Conservation (phyloP, 2,329 filamentous ascomycete genomes). For the Apiospora phragmitis region DNA sequence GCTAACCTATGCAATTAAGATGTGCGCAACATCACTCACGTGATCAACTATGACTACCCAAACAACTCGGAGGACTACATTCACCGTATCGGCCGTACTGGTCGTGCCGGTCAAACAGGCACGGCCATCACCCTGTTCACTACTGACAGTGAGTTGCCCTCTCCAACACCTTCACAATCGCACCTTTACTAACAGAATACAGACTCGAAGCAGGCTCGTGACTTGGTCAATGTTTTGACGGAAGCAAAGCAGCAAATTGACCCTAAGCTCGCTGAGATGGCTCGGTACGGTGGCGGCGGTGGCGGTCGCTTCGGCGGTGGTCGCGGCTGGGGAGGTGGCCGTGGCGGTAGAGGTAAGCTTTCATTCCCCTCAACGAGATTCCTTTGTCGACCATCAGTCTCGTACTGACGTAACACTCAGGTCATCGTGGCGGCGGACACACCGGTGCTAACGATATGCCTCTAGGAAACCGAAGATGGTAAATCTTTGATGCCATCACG, state of each 20-base stretch:
- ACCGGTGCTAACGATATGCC: conserved; percentile 44
- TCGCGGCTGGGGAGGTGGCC: conserved; percentile 64
- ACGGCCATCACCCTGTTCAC: conserved; percentile 99
- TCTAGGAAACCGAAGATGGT: conserved; percentile 36
- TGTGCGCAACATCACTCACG: conserved; percentile 99
- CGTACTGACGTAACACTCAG: conserved; percentile 14
- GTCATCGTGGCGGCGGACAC: conserved; percentile 34
- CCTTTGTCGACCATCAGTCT: background rate
- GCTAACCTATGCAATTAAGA: conserved; percentile 86
- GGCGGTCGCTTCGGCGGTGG: conserved; percentile 70
- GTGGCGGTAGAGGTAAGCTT: conserved; percentile 62
- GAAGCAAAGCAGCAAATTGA: conserved; percentile 99
- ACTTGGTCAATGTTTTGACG: conserved; percentile 87
- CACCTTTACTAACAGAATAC: conserved; percentile 35
- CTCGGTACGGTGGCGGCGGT: conserved; percentile 82
- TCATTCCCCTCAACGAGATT: conserved; percentile 21
- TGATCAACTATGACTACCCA: conserved; percentile 99
- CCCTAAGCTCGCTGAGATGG: conserved; percentile 93
- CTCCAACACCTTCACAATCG: background rate
- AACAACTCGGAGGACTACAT: conserved; percentile 99
- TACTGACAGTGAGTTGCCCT: conserved; percentile 83
- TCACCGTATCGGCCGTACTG: conserved; percentile 93
- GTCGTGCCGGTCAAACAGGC: conserved; percentile 89
- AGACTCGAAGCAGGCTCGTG: conserved; percentile 95
- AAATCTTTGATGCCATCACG: conserved; percentile 17